These are phyloP conservation scores for Raffaelea ambrosiae DNA, from an alignment of 2,329 filamentous ascomycete genomes.

Conservation along the genomic window DNA sequence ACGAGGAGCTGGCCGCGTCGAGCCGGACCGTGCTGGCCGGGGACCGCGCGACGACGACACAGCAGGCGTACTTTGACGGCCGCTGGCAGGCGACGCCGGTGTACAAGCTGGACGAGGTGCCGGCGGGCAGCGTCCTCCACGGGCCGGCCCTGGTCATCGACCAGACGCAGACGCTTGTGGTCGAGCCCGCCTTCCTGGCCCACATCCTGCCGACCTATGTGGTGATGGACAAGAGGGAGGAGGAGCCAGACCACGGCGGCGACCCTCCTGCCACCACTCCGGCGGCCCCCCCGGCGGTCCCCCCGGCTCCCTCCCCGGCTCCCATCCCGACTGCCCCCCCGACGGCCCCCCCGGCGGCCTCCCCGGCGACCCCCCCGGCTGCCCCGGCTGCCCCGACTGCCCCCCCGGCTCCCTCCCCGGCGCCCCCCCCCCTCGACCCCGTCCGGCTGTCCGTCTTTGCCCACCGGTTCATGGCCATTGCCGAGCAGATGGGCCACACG, in stretches of 20 bases:
- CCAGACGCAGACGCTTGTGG: conserved; percentile 82
- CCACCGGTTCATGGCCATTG: conserved; percentile 78
- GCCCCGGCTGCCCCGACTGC: background rate
- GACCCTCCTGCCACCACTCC: too few relatives aligned
- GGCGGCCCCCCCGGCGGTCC: too few relatives aligned
- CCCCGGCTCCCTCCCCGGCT: too few relatives aligned
- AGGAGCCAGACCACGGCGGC: conserved; percentile 15
- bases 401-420: conserved; percentile 22
- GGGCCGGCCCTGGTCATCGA: conserved; percentile 83
- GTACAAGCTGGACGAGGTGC: conserved; percentile 68
- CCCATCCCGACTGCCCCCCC: too few relatives aligned
- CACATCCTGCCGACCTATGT: conserved; percentile 81
- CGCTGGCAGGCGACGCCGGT: conserved; percentile 65
- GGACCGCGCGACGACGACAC: conserved; percentile 19
- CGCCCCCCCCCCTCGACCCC: conserved; percentile 49
- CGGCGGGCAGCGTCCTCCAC: conserved; percentile 59
- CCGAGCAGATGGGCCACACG: conserved; percentile 74
- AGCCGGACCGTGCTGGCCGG: conserved; percentile 35
- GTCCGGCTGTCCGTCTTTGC: conserved; percentile 73
- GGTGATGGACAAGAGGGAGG: conserved; percentile 61
- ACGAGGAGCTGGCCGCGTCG: conserved; percentile 49
- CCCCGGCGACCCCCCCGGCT: too few relatives aligned
- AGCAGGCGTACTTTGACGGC: conserved; percentile 76
- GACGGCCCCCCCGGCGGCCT: too few relatives aligned
- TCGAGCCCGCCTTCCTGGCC: conserved; percentile 68